Conservation (phyloP, 306 rosid species). For the Inga leiocalycina region DNA sequence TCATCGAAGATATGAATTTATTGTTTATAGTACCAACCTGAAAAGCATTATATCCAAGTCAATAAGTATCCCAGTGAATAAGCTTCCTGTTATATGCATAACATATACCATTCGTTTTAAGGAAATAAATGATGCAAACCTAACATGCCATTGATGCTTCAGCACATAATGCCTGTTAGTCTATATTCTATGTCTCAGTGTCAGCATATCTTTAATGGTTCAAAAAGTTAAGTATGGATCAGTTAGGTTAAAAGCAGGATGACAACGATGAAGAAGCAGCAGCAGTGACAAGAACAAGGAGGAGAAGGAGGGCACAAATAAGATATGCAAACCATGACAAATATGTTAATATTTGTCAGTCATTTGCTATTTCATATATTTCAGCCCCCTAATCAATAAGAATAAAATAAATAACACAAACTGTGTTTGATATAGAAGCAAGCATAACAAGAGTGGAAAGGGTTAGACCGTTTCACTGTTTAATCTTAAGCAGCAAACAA, state of each 20-base stretch:
- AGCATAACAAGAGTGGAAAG: constrained; percentile 20
- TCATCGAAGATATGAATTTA: constrained; percentile 79
- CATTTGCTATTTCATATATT: constrained; percentile 5
- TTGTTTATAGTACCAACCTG: constrained; percentile 75
- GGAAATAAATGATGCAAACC: background rate
- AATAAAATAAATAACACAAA: constrained; percentile 12
- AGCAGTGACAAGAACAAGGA: background rate
- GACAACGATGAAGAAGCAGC: background rate
- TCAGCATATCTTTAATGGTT: constrained; percentile 2
- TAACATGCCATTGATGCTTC: constrained; percentile 21
- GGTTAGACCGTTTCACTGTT: constrained; percentile 73
- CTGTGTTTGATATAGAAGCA: background rate
- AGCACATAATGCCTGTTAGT: background rate
- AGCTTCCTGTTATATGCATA: constrained; percentile 15
- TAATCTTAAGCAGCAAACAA: constrained; percentile 74
- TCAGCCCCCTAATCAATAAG: background rate
- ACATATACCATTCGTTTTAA: background rate
- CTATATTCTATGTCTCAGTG: background rate
- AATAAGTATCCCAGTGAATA: constrained; percentile 15
- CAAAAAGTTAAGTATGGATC: background rate
- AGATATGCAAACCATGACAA: background rate
- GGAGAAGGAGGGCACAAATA: background rate
- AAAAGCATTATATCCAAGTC: constrained; percentile 29
- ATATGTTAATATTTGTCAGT: background rate
- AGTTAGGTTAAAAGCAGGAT: background rate